These are phyloP conservation scores for Omphalotus guepiniiformis DNA, from an alignment of 768 basidiomycete genomes.

Conservation along the genomic window DNA sequence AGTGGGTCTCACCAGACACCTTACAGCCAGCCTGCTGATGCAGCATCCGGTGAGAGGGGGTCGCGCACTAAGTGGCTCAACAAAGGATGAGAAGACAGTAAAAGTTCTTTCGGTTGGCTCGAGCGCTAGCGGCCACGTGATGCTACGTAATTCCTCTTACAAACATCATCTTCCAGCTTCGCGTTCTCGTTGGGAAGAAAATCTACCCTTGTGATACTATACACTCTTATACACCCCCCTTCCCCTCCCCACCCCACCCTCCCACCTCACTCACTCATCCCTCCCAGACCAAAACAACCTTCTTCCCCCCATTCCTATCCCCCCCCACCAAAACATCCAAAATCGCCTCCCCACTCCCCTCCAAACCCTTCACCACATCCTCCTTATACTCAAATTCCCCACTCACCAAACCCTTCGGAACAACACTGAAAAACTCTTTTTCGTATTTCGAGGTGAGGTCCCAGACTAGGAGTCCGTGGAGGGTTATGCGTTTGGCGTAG, in stretches of 20 bases:
- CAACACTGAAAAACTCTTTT: conserved; percentile 35
- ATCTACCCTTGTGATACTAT: no score
- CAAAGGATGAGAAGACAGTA: no score
- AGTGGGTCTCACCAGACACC: no score
- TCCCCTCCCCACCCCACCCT: conserved; percentile 10
- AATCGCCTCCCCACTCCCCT: conserved; percentile 29
- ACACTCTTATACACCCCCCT: conserved; percentile 2
- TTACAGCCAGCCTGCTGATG: no score
- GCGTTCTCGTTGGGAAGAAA: no score
- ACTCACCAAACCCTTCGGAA: conserved; percentile 36
- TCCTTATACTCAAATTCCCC: conserved; percentile 48
- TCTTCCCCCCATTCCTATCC: conserved; percentile 28
- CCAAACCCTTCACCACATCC: conserved; percentile 41
- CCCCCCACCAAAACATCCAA: conserved; percentile 27
- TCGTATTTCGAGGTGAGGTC: conserved; percentile 29
- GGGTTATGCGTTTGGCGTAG: conserved; percentile 29
- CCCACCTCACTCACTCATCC: conserved; percentile 14
- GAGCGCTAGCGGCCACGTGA: no score
- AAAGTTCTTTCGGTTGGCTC: no score
- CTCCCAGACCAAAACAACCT: conserved; percentile 9
- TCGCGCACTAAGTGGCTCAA: no score
- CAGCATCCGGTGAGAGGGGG: no score
- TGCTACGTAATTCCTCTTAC: no score
- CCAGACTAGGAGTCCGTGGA: conserved; percentile 38
- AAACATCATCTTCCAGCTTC: no score